A percentile compares a stretch with the other conserved stretches of the same genome.
Evolutionary conservation across 208 protist genomes (phyloP).

Genomic region (Leishmania turanica): DNA sequence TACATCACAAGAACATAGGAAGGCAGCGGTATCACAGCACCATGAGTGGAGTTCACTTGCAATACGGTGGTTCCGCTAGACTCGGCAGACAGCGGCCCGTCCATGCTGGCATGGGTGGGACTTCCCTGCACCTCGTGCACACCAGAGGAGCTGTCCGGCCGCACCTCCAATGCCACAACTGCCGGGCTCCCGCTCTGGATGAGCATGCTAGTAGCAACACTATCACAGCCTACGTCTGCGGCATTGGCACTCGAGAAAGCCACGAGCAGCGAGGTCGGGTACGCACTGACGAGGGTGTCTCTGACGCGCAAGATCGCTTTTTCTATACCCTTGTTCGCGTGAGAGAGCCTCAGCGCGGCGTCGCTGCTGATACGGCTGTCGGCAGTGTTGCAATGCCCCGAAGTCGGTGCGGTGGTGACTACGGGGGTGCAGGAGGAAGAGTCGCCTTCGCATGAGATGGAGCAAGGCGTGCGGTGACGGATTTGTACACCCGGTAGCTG

Average conservation of each 20-base stretch:
- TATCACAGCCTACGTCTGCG: not conserved
- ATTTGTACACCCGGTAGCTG: not conserved
- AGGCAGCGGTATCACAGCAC: conserved; percentile 19
- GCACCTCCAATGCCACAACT: conserved; percentile 19
- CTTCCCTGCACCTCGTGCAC: not conserved
- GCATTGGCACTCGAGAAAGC: not conserved
- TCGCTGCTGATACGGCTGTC: conserved; percentile 14
- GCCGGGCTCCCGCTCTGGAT: conserved; percentile 20
- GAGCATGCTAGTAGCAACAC: conserved; percentile 11
- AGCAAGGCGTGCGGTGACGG: not conserved
- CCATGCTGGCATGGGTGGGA: not conserved
- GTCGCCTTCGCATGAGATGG: not conserved
- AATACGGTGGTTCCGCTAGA: conserved; percentile 25
- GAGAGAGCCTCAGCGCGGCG: conserved; percentile 13
- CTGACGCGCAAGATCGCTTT: conserved; percentile 9
- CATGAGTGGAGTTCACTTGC: conserved; percentile 17
- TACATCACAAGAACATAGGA: conserved; percentile 30
- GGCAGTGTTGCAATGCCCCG: not conserved
- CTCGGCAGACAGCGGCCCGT: not conserved
- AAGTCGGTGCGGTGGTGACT: conserved; percentile 3
- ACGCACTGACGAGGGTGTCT: conserved; percentile 8
- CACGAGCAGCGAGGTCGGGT: conserved; percentile 28
- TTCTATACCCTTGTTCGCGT: conserved; percentile 8
- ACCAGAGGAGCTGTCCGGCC: not conserved
- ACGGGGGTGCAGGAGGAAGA: not conserved